Evolutionary conservation across 2,329 filamentous ascomycete species (phyloP).

Genomic region (Aspergillus ochraceoroseus): DNA sequence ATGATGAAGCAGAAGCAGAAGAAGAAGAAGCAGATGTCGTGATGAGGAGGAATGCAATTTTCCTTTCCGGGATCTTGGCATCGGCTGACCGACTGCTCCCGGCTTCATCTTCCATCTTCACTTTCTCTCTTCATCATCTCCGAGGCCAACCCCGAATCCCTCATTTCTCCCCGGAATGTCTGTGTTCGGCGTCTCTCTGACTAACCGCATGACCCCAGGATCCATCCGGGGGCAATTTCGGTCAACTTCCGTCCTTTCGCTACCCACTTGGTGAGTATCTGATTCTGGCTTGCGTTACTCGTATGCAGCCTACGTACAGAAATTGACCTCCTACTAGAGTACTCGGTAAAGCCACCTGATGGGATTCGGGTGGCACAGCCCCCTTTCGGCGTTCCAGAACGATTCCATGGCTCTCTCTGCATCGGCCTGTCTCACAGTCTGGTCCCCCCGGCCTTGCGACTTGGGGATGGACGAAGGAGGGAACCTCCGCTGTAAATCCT

Average conservation of each 20-base stretch:
- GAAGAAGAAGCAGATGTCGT: background rate
- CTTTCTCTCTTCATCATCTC: background rate
- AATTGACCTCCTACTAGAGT: no score
- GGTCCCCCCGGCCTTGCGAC: background rate
- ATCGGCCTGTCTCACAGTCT: background rate
- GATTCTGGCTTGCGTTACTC: no score
- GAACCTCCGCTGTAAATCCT: conserved; percentile 2
- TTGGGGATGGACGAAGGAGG: conserved; percentile 1
- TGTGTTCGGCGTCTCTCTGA: background rate
- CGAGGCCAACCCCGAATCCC: background rate
- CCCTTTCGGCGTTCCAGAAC: conserved; percentile 2
- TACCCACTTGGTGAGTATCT: background rate
- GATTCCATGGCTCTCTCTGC: background rate
- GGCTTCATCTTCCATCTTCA: background rate
- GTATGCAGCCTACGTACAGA: background rate
- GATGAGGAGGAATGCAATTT: background rate
- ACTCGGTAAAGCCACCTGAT: no score
- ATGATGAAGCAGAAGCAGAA: background rate
- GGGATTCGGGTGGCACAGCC: background rate
- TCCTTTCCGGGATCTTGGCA: background rate
- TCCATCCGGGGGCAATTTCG: conserved; percentile 1
- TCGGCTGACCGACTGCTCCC: conserved; percentile 3
- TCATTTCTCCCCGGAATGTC: conserved; percentile 3
- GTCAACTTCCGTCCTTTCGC: conserved; percentile 1
- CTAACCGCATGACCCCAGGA: background rate